Conservation (phyloP, 208 protist species). For the Novymonas esmeraldas region DNA sequence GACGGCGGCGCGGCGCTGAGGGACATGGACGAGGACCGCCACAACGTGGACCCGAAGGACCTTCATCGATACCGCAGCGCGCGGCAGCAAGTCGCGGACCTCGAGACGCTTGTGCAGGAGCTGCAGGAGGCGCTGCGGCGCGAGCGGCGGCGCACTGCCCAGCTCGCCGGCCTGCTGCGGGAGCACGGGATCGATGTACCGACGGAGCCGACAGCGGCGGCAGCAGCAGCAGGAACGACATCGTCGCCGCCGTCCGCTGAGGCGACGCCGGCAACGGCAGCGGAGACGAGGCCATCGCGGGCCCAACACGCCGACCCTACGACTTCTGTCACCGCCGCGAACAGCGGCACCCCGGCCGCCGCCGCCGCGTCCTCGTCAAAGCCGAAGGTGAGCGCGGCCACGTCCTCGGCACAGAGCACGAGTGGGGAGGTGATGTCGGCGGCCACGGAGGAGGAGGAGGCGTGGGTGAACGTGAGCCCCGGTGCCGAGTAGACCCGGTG, state of each 20-base stretch:
- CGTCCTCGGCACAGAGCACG: not conserved
- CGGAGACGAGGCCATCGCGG: not conserved
- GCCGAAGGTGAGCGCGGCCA: not conserved
- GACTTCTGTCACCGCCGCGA: not conserved
- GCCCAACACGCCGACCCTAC: not conserved
- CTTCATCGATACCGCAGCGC: constrained; percentile 10
- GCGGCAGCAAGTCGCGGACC: constrained; percentile 25
- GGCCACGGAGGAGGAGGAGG: constrained; percentile 24
- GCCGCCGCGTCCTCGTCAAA: not conserved
- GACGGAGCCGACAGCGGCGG: not conserved
- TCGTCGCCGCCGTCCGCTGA: not conserved
- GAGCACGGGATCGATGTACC: constrained; percentile 36
- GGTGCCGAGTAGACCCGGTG: not conserved
- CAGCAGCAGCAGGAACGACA: too few species aligned
- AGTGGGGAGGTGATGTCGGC: constrained; percentile 14
- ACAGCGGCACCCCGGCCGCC: not conserved
- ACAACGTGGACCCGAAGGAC: constrained; percentile 27
- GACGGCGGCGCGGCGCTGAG: not conserved
- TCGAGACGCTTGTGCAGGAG: constrained; percentile 64
- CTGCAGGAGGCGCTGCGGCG: constrained; percentile 60
- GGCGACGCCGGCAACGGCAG: not conserved
- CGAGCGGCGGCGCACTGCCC: constrained; percentile 32
- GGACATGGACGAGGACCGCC: constrained; percentile 10
- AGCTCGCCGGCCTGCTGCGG: constrained; percentile 36
- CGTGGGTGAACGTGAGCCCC: constrained; percentile 23